phyloP scores from a whole-genome alignment of 2,329 filamentous ascomycete genomes.

The Scedosporium apiospermum region DNA sequence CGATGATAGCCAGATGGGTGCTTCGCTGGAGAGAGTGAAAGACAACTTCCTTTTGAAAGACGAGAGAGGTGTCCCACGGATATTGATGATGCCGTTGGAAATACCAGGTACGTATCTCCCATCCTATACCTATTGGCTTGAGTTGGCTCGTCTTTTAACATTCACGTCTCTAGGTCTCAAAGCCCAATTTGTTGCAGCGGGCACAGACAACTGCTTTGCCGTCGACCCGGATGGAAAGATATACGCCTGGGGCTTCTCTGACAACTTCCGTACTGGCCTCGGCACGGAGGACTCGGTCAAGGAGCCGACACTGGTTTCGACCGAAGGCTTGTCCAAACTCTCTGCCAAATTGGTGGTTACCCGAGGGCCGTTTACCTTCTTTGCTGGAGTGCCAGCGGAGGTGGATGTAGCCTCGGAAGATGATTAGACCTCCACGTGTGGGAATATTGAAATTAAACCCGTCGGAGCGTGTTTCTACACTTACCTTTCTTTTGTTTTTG shows the following conservation, averaged over 20 bases:
- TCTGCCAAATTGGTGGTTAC: not conserved
- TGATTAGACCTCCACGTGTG: no score
- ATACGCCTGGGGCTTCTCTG: slow-evolving; percentile 73
- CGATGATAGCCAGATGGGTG: slow-evolving; percentile 43
- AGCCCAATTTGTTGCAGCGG: slow-evolving; percentile 42
- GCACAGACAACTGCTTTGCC: slow-evolving; percentile 65
- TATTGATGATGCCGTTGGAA: slow-evolving; percentile 38
- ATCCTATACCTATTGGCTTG: not conserved
- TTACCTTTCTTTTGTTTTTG: not conserved
- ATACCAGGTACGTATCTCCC: slow-evolving; percentile 14
- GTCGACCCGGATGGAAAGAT: slow-evolving; percentile 61
- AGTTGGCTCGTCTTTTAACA: not conserved
- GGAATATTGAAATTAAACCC: no score
- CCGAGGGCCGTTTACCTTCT: not conserved
- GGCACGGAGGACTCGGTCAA: slow-evolving; percentile 59
- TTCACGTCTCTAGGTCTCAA: slow-evolving; percentile 6
- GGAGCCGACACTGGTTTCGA: slow-evolving; percentile 37
- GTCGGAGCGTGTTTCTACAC: no score
- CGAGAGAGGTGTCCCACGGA: slow-evolving; percentile 52
- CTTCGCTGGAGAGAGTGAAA: slow-evolving; percentile 40
- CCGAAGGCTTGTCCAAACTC: not conserved
- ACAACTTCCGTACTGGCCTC: slow-evolving; percentile 70
- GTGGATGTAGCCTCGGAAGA: no score
- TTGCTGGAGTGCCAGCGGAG: not conserved
- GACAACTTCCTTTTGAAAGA: slow-evolving; percentile 52